A percentile compares a stretch with the other conserved stretches of the same genome.
These are phyloP conservation scores for Oxalis stricta DNA, from an alignment of 441 rosid species.

Conservation along the genomic window DNA sequence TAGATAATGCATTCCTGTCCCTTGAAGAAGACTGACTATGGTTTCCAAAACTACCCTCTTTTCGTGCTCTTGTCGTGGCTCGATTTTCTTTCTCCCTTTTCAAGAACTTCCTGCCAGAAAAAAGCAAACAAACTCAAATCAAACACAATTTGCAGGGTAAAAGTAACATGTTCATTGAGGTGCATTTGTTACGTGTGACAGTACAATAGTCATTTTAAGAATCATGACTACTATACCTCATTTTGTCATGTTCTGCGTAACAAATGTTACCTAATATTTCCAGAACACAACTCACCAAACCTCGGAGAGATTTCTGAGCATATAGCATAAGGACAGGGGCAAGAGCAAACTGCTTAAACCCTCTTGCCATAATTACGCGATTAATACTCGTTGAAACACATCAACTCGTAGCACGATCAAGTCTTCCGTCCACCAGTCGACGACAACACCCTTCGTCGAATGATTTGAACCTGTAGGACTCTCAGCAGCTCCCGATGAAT, in stretches of 20 bases:
- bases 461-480: constrained; percentile 14
- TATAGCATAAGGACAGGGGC: constrained; percentile 81
- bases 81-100: constrained; percentile 66
- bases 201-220: no score
- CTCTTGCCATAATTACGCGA: constrained; percentile 56
- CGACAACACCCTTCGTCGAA: no score
- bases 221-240: no score
- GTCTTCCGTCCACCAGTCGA: constrained; percentile 79
- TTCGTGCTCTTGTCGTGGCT: constrained; percentile 65
- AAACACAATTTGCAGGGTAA: neutral
- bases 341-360: constrained; percentile 49
- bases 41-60: constrained; percentile 66
- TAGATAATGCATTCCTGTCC: constrained; percentile 49
- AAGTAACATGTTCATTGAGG: constrained; percentile 1
- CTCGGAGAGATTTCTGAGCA: constrained; percentile 85
- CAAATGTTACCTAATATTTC: no score
- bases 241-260: no score
- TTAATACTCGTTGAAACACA: constrained; percentile 39
- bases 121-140: neutral
- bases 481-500: constrained; percentile 33
- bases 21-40: constrained; percentile 51
- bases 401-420: constrained; percentile 42
- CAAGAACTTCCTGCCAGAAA: constrained; percentile 73
- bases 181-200: no score
- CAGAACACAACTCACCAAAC: constrained; percentile 84